phyloP scores from a whole-genome alignment of 2,329 filamentous ascomycete species.

The Diatrype stigma region DNA sequence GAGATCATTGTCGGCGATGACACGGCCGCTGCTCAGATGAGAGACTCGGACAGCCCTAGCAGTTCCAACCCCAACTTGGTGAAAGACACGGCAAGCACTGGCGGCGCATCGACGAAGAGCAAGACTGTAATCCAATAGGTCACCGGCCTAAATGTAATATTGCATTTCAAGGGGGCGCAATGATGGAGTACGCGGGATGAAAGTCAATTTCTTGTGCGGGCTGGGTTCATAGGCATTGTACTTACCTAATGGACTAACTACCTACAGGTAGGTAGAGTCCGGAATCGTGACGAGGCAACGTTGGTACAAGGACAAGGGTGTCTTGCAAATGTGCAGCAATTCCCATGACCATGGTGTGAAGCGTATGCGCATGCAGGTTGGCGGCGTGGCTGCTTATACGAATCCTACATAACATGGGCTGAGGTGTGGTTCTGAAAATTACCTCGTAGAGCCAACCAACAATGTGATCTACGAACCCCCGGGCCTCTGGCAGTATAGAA shows the following conservation, averaged over 20 bases:
- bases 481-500: no score
- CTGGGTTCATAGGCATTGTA: not conserved
- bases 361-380: not conserved
- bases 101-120: constrained; percentile 14
- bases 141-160: no score
- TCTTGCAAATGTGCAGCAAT: no score
- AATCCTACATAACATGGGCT: no score
- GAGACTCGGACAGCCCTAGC: constrained; percentile 16
- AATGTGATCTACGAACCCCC: no score
- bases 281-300: no score
- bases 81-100: constrained; percentile 17
- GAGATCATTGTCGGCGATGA: constrained; percentile 69
- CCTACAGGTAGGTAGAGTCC: no score
- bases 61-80: constrained; percentile 10
- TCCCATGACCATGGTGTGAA: no score
- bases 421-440: no score
- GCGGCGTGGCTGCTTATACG: not conserved
- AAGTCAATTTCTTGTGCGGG: not conserved
- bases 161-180: no score
- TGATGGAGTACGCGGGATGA: not conserved
- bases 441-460: no score
- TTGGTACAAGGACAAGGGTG: no score
- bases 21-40: constrained; percentile 22
- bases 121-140: not conserved
- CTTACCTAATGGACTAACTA: not conserved